These are phyloP conservation scores for Clavariopsis aquatica DNA, from an alignment of 495 filamentous ascomycete species.

Conservation along the genomic window DNA sequence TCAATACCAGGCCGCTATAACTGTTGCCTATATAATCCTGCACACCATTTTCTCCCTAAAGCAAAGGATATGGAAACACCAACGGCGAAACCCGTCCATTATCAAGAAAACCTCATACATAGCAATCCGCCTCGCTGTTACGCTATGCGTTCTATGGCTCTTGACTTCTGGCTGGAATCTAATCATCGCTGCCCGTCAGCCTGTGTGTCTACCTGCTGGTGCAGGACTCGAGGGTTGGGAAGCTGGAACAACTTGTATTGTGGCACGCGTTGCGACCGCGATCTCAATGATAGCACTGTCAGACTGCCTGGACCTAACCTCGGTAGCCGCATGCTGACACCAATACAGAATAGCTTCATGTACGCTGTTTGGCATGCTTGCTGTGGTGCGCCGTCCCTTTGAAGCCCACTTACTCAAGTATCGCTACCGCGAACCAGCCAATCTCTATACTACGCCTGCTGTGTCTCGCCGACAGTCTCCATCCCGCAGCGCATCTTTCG, in stretches of 20 bases:
- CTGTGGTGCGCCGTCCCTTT: conserved; percentile 36
- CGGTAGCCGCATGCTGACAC: conserved; percentile 16
- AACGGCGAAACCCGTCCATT: conserved; percentile 24
- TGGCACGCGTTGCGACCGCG: conserved; percentile 18
- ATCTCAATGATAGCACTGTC: conserved; percentile 37
- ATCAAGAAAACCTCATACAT: conserved; percentile 37
- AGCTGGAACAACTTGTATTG: conserved; percentile 27
- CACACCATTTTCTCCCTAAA: conserved; percentile 36
- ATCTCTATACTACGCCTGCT: conserved; percentile 14
- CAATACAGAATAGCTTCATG: conserved; percentile 30
- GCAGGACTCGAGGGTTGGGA: conserved; percentile 22
- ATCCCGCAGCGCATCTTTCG: conserved; percentile 25
- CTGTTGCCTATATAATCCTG: conserved; percentile 32
- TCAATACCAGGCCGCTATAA: conserved; percentile 28
- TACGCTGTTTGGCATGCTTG: conserved; percentile 34
- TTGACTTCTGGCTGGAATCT: conserved; percentile 39
- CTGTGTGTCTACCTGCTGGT: conserved; percentile 27
- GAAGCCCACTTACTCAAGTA: conserved; percentile 36
- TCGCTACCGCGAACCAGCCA: conserved; percentile 9
- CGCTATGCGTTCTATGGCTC: conserved; percentile 37
- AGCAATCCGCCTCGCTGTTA: conserved; percentile 33
- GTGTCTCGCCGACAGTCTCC: conserved; percentile 20
- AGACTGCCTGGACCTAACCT: too few relatives aligned
- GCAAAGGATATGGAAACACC: conserved; percentile 35
- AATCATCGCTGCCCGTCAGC: conserved; percentile 33